Base-by-base conservation (phyloP, 306 rosid genomes). In the Dalbergia cultrata region DNA sequence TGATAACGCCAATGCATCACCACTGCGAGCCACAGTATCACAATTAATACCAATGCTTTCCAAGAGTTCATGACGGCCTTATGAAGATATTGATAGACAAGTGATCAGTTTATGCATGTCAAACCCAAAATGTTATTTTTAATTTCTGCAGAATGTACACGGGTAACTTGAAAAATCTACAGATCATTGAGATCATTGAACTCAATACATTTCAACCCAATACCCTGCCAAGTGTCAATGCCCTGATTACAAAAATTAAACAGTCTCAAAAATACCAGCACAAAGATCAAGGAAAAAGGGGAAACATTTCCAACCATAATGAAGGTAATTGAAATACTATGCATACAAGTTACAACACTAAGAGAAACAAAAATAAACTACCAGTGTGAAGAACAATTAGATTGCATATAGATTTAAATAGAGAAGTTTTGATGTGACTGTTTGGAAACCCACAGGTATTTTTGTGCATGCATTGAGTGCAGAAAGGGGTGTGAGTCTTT, bases 41-140 rank as follows among this genome's bases (percentile, higher is more conserved):
- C 90, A 83, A 11, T 57, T 88, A 21, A 93, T 16, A 31, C 97
- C 98, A 57, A 90, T 68, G 67, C 86, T 79, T 80, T 88, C 87
- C 75, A 93, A 70, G 75, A 91, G 81, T 84, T 90, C 94, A 77
- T 93, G 97, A 71, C 94, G 93, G 78, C 90, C 98, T 93, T 90
- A 60, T 80, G 22, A 83, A 64, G 69, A 77, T 13, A 80, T 81
- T 78, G 64, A 82, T 70, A 54, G 34, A 50, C 2, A 86, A 62
- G 43, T 9, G 5, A 72, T 83, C 80, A 77, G 73, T 72, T 61
- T 45, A 59, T 33, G 53, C 34, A 35, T 43, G 50, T 52, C 60
- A 74, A 61, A 41, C 33, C 18, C 16, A 35, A 70, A 62, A 26
- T 62, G 67, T 18, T 11, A 17, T 19, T 67, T 59, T 17, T 17